Conservation (phyloP, 1,284 basidiomycete genomes). For the Pseudozyma thailandica region DNA sequence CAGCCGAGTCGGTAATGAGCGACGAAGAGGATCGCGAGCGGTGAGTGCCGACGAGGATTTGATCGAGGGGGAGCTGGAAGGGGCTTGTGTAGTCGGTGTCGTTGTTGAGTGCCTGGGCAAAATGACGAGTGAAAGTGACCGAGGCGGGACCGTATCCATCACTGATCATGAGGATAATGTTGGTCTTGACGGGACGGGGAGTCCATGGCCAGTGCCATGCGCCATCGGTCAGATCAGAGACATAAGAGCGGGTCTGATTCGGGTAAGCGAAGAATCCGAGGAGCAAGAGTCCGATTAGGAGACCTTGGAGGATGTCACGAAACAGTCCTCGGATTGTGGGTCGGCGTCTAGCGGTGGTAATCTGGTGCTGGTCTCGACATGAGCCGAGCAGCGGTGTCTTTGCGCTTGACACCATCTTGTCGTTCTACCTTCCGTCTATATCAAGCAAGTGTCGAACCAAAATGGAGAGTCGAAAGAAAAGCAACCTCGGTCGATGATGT, state of each 20-base stretch:
- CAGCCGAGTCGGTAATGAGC: constrained; percentile 68
- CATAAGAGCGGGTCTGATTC: constrained; percentile 9
- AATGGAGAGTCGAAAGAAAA: background rate
- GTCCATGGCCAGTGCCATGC: constrained; percentile 41
- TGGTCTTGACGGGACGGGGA: constrained; percentile 48
- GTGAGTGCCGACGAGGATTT: constrained; percentile 65
- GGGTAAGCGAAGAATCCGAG: constrained; percentile 1
- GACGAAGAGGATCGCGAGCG: constrained; percentile 65
- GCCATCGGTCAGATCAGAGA: constrained; percentile 13
- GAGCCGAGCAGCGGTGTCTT: constrained; percentile 20
- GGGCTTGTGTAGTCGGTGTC: constrained; percentile 30
- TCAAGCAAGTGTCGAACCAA: background rate
- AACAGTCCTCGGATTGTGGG: background rate
- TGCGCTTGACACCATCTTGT: constrained; percentile 15
- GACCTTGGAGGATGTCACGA: constrained; percentile 8
- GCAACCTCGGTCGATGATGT: background rate
- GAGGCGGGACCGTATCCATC: constrained; percentile 68
- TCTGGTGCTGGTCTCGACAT: background rate
- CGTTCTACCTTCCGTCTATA: background rate
- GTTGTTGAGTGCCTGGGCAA: constrained; percentile 58
- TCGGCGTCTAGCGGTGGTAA: background rate
- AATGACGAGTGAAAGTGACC: constrained; percentile 65
- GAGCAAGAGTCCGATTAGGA: constrained; percentile 8
- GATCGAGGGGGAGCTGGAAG: constrained; percentile 63
- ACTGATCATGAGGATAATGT: constrained; percentile 69